phyloP scores from a whole-genome alignment of 805 yeast genomes.

The Peterozyma toletana region DNA sequence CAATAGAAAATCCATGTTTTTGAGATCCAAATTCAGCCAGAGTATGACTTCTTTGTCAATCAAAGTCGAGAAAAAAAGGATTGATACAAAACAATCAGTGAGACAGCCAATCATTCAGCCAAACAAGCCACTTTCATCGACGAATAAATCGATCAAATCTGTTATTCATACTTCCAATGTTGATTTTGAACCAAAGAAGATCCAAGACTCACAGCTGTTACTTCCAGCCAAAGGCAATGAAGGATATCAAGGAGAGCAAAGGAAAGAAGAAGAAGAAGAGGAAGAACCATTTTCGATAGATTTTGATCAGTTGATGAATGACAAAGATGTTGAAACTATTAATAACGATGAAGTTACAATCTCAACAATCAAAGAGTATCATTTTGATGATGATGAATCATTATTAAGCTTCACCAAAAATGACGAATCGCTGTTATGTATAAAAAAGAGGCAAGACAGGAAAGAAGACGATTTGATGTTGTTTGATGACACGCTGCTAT shows the following conservation, averaged over 20 bases:
- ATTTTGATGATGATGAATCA: conserved; percentile 1
- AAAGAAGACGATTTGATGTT: not conserved
- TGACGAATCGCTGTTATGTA: conserved; percentile 1
- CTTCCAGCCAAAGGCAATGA: not conserved
- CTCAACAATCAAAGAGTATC: no score
- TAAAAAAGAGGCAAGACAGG: not conserved
- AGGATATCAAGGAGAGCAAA: conserved; percentile 6
- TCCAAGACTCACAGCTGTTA: not conserved
- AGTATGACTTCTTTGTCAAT: not conserved
- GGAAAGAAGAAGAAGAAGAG: not conserved
- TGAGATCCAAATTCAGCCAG: no score
- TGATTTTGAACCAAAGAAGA: no score
- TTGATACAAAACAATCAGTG: not conserved
- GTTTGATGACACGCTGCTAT: conserved; percentile 1
- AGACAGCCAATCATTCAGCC: not conserved
- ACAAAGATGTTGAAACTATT: no score
- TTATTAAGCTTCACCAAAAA: conserved; percentile 1
- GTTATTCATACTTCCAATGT: no score
- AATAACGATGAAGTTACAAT: no score
- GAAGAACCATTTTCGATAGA: not conserved
- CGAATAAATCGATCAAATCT: not conserved
- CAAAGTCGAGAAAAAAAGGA: not conserved
- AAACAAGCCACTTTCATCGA: no score
- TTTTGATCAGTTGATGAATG: no score
- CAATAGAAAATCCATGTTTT: no score